Percentiles rank a stretch among this genome's conserved stretches.
phyloP scores from a whole-genome alignment of 78 protist genomes.

The Polysphondylium violaceum region DNA sequence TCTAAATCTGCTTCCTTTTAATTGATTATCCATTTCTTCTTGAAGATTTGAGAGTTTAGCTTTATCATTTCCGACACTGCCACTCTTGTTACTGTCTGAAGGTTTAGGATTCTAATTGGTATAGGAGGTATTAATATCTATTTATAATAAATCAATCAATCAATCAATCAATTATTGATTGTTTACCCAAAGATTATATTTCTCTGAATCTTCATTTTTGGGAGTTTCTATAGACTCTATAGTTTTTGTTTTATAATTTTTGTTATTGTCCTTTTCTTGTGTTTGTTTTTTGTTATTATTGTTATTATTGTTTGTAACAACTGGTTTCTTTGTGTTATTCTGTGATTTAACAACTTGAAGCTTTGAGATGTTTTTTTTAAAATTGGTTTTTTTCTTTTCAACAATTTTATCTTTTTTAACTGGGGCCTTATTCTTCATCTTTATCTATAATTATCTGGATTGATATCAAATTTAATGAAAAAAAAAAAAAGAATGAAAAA shows the following conservation, averaged over 20 bases:
- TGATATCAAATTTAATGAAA: too few relatives aligned
- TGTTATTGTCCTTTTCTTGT: not conserved
- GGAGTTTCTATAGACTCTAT: not conserved
- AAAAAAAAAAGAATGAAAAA: too few relatives aligned
- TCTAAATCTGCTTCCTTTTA: constrained; percentile 86
- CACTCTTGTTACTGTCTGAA: not conserved
- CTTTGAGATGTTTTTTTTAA: too few relatives aligned
- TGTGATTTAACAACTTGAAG: too few relatives aligned
- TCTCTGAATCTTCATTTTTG: constrained; percentile 23
- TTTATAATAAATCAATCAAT: not conserved
- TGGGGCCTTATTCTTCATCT: not conserved
- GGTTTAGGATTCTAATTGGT: constrained; percentile 54
- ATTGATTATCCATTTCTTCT: constrained; percentile 13
- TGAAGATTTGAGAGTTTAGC: not conserved
- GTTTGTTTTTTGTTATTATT: not conserved
- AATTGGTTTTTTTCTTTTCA: not conserved
- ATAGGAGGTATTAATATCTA: not conserved
- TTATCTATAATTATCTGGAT: constrained; percentile 1
- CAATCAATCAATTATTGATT: not conserved
- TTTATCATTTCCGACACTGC: not conserved
- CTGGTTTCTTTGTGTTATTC: not conserved
- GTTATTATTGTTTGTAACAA: not conserved
- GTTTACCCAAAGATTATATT: constrained; percentile 32
- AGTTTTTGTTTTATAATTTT: not conserved
- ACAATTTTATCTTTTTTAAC: not conserved